These are phyloP conservation scores for Basidiobolus meristosporus DNA, from an alignment of 371 early-diverging fungal species.

Conservation along the genomic window DNA sequence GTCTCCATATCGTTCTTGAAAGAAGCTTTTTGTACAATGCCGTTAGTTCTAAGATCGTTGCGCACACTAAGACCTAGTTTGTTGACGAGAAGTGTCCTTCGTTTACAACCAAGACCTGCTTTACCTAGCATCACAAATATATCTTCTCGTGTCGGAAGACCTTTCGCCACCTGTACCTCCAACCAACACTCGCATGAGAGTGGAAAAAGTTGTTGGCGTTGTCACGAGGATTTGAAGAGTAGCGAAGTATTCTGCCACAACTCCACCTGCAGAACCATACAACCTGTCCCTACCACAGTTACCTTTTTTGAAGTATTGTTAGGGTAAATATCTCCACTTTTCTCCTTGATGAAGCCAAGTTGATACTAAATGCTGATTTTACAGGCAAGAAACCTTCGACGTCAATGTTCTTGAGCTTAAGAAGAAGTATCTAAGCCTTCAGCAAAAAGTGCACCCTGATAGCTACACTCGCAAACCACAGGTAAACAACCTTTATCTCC, in stretches of 20 bases:
- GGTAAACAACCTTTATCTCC: constrained; percentile 13
- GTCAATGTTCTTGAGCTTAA: constrained; percentile 40
- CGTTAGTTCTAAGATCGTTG: too few species aligned
- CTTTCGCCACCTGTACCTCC: too few species aligned
- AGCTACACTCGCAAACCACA: constrained; percentile 43
- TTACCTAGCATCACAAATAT: too few species aligned
- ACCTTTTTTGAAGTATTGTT: not conserved
- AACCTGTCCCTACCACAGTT: not conserved
- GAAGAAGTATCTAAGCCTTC: constrained; percentile 42
- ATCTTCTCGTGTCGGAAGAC: too few species aligned
- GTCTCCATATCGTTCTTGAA: too few species aligned
- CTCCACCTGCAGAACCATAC: not conserved
- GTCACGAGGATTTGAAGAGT: too few species aligned
- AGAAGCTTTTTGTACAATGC: too few species aligned
- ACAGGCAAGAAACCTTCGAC: constrained; percentile 33
- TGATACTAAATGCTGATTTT: not conserved
- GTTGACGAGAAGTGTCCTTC: too few species aligned
- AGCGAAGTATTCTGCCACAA: not conserved
- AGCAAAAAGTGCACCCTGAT: constrained; percentile 79
- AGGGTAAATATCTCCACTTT: not conserved
- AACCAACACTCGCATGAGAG: too few species aligned
- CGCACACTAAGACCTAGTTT: too few species aligned
- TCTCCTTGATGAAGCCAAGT: not conserved
- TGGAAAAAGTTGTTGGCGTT: too few species aligned
- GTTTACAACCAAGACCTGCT: too few species aligned